phyloP scores from a whole-genome alignment of 2,329 filamentous ascomycete genomes.

The Botrytis galanthina region DNA sequence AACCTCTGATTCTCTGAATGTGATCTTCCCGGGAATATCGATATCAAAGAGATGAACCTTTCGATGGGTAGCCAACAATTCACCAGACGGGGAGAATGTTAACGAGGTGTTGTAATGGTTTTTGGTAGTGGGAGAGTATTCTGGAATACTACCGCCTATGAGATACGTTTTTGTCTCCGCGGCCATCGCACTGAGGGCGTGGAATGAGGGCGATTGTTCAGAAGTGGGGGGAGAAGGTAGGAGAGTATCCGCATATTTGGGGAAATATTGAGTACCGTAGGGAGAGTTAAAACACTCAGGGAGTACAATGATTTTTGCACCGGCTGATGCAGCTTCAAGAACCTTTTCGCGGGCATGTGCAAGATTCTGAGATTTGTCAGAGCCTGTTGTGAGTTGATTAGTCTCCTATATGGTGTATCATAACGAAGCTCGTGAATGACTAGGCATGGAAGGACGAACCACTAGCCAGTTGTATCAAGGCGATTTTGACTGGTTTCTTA shows the following conservation, averaged over 20 bases:
- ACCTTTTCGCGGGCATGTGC: slow-evolving; percentile 77
- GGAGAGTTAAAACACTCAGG: slow-evolving; percentile 99
- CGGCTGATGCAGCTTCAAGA: slow-evolving; percentile 70
- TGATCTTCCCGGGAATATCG: slow-evolving; percentile 92
- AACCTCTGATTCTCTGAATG: slow-evolving; percentile 86
- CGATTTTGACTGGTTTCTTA: slow-evolving; percentile 74
- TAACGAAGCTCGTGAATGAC: not conserved
- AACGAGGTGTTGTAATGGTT: slow-evolving; percentile 92
- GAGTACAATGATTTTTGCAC: slow-evolving; percentile 84
- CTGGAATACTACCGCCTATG: slow-evolving; percentile 89
- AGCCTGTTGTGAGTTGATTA: slow-evolving; percentile 46
- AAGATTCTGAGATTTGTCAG: slow-evolving; percentile 85
- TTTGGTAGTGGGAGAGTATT: slow-evolving; percentile 59
- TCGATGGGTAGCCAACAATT: slow-evolving; percentile 81
- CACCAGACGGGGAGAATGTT: slow-evolving; percentile 73
- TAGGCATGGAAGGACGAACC: slow-evolving; percentile 44
- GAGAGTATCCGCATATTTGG: slow-evolving; percentile 88
- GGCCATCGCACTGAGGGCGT: slow-evolving; percentile 78
- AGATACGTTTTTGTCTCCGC: slow-evolving; percentile 76
- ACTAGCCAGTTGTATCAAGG: slow-evolving; percentile 77
- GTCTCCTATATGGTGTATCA: slow-evolving; percentile 28
- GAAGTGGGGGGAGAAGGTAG: slow-evolving; percentile 69
- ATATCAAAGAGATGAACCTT: slow-evolving; percentile 99
- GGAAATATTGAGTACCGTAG: slow-evolving; percentile 89
- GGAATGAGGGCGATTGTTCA: slow-evolving; percentile 76